Base-by-base conservation (phyloP, 139 green algal genomes). In the Chlamydomonas applanata region DNA sequence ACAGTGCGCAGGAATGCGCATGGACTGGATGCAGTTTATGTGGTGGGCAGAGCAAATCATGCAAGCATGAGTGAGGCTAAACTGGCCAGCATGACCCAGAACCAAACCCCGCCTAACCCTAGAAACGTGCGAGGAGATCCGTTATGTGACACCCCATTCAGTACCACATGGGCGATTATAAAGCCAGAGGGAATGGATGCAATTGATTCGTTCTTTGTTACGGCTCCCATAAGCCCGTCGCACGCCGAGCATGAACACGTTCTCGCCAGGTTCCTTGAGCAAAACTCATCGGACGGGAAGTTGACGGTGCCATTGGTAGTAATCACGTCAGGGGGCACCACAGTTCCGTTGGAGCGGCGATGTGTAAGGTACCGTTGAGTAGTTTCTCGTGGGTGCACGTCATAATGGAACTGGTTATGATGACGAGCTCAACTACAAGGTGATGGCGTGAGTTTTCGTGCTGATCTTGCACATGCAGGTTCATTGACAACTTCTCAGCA, bases 401-500 rank as follows among this genome's bases (percentile, higher is more conserved):
- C n/a, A n/a, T n/a, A n/a, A n/a, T n/a, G n/a, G n/a, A n/a, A n/a
- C n/a, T n/a, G n/a, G n/a, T n/a, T n/a, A n/a, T n/a, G n/a, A n/a
- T n/a, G n/a, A n/a, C n/a, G n/a, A n/a, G n/a, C n/a, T n/a, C n/a
- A n/a, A n/a, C n/a, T n/a, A n/a, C n/a, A n/a, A n/a, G n/a, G n/a
- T n/a, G n/a, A 49, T 49, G 7, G 40, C 40, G 40, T 49, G 7
- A 7, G 7, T 3, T 98, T 49, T 49, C 40, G 7, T n/a, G n/a
- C 40, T 49, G 40, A 49, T 49, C 40, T 7, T 11, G 40, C 40
- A 19, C 40, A 49, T 49, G 40, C 40, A 49, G 40, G 13, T 86
- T 98, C 75, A 96, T 99, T 30, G 96, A 99, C 80, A 99, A 99
- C 82, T 99, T 99, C 79, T 92, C 81, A 59, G 87, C 84, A 0